Conservation (phyloP, 345 rosid species). For the Dovyalis caffra region DNA sequence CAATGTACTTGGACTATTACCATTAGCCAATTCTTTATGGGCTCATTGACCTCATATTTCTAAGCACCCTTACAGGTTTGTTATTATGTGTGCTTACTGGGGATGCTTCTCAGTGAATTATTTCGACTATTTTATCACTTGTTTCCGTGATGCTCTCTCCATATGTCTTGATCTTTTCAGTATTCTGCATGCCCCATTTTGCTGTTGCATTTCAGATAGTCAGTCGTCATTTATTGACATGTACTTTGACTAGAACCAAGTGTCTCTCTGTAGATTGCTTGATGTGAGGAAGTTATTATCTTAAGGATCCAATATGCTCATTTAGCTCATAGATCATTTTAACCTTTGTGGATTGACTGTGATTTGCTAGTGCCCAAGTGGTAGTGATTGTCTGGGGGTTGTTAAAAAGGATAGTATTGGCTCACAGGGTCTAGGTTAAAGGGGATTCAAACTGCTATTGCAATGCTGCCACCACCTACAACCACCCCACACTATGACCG, state of each 20-base stretch:
- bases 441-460: neutral
- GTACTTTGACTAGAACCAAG: neutral
- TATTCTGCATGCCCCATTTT: neutral
- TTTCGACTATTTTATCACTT: neutral
- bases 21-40: neutral
- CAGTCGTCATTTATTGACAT: neutral
- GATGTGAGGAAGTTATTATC: neutral
- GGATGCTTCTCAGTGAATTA: neutral
- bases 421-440: neutral
- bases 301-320: neutral
- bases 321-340: neutral
- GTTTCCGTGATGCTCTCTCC: neutral
- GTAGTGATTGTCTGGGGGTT: neutral
- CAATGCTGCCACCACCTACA: neutral
- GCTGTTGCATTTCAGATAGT: neutral
- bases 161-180: neutral
- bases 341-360: neutral
- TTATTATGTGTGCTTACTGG: neutral
- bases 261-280: neutral
- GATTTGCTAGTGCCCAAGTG: neutral
- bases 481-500: neutral
- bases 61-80: neutral
- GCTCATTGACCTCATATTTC: neutral
- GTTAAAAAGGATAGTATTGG: neutral
- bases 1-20: too few relatives aligned